Percentiles rank a stretch among this genome's conserved stretches.
These are phyloP conservation scores for Oryza punctata DNA, from an alignment of 176 grass and related monocot genomes.

Conservation along the genomic window DNA sequence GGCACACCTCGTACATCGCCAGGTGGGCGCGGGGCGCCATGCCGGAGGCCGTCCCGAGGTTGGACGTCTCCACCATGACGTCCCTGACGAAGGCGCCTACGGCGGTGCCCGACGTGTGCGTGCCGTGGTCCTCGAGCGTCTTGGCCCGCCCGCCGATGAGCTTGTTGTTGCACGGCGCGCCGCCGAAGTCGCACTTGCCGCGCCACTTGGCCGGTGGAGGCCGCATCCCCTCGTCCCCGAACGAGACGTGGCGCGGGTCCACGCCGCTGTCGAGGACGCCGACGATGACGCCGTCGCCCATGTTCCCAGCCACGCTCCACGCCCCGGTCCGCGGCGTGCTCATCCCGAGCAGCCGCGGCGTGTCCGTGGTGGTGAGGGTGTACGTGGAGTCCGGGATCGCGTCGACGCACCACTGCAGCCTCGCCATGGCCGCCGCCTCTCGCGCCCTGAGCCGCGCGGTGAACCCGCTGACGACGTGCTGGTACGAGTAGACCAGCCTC, in stretches of 20 bases:
- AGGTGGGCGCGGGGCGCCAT: slow-evolving; percentile 70
- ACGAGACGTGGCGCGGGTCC: slow-evolving; percentile 47
- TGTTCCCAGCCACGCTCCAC: slow-evolving; percentile 41
- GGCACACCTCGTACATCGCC: slow-evolving; percentile 56
- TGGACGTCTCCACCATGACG: background rate
- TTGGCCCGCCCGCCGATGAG: slow-evolving; percentile 54
- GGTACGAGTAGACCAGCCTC: slow-evolving; percentile 56
- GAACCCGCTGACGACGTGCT: slow-evolving; percentile 58
- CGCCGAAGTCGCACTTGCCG: slow-evolving; percentile 62
- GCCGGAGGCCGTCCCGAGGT: slow-evolving; percentile 41
- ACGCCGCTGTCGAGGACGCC: slow-evolving; percentile 58
- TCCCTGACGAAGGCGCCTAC: slow-evolving; percentile 40
- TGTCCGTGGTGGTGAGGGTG: slow-evolving; percentile 45
- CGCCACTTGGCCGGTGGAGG: slow-evolving; percentile 56
- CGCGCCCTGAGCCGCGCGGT: background rate
- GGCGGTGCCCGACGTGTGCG: slow-evolving; percentile 73
- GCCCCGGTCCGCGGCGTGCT: background rate
- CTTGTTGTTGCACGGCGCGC: slow-evolving; percentile 69
- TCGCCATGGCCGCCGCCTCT: slow-evolving; percentile 21
- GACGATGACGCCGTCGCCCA: slow-evolving; percentile 70
- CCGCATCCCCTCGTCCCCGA: slow-evolving; percentile 43
- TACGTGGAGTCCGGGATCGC: slow-evolving; percentile 29
- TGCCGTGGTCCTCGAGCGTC: slow-evolving; percentile 50
- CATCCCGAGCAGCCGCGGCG: background rate
- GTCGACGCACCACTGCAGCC: slow-evolving; percentile 41